These are phyloP conservation scores for Kuraishia piskuri DNA, from an alignment of 805 yeast genomes.

Conservation along the genomic window DNA sequence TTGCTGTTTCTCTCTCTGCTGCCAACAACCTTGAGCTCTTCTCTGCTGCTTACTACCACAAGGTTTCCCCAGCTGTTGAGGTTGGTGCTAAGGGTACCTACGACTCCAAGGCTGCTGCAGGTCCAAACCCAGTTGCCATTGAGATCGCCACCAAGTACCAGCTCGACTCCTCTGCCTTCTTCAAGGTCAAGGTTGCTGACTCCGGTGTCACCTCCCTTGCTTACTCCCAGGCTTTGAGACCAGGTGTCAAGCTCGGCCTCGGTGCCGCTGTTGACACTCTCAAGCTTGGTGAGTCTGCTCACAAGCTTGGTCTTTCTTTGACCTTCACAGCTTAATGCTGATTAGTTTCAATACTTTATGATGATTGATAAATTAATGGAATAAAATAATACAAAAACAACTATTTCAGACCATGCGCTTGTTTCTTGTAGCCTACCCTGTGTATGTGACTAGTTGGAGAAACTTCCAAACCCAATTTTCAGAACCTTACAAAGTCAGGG, in stretches of 20 bases:
- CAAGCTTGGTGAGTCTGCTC: slow-evolving; percentile 92
- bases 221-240: slow-evolving; percentile 90
- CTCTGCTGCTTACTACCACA: slow-evolving; percentile 96
- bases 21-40: slow-evolving; percentile 80
- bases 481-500: slow-evolving; percentile 57
- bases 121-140: slow-evolving; percentile 74
- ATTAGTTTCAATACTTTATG: not conserved
- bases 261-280: slow-evolving; percentile 97
- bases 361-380: not conserved
- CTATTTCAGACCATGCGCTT: not conserved
- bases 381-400: too few relatives aligned
- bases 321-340: slow-evolving; percentile 76
- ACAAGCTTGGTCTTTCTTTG: slow-evolving; percentile 93
- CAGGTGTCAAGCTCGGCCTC: slow-evolving; percentile 93
- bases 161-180: slow-evolving; percentile 80
- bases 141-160: slow-evolving; percentile 95
- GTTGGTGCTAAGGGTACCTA: slow-evolving; percentile 97
- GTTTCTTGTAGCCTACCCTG: too few relatives aligned
- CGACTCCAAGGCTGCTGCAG: slow-evolving; percentile 71
- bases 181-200: slow-evolving; percentile 96
- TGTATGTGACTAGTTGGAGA: too few relatives aligned
- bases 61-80: slow-evolving; percentile 83
- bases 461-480: too few relatives aligned
- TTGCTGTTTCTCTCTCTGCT: slow-evolving; percentile 79
- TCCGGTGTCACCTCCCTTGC: slow-evolving; percentile 90